Evolutionary conservation across 179 eudicot species (phyloP).

Genomic region (Gypsophila paniculata): DNA sequence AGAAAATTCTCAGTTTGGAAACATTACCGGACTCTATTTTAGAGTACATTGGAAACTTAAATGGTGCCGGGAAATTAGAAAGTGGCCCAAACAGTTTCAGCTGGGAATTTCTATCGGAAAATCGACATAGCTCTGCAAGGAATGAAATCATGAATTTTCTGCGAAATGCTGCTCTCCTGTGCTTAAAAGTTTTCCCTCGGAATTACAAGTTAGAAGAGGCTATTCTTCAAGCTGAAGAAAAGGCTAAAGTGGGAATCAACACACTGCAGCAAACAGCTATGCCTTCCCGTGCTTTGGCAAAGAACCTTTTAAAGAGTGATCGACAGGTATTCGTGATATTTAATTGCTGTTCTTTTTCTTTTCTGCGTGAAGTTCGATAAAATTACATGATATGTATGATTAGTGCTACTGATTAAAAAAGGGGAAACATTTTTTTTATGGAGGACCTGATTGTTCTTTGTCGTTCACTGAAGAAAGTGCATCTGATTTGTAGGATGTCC

Average conservation of each 20-base stretch:
- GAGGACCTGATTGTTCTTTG: constrained; percentile 11
- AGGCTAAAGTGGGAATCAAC: constrained; percentile 40
- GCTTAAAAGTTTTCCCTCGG: constrained; percentile 61
- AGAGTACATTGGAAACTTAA: constrained; percentile 46
- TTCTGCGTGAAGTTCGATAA: background rate
- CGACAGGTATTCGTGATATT: constrained; percentile 60
- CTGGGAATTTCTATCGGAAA: constrained; percentile 45
- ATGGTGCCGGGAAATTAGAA: constrained; percentile 31
- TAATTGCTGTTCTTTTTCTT: background rate
- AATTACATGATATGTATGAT: constrained; percentile 6
- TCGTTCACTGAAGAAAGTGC: background rate
- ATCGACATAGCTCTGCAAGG: constrained; percentile 40
- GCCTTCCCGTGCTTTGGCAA: constrained; percentile 88
- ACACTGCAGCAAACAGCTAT: constrained; percentile 38
- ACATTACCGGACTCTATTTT: constrained; percentile 41
- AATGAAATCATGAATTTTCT: constrained; percentile 68
- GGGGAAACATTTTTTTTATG: background rate
- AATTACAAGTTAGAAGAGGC: constrained; percentile 79
- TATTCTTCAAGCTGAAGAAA: constrained; percentile 78
- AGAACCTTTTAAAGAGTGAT: constrained; percentile 71
- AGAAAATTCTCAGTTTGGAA: constrained; percentile 57
- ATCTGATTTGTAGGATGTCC: constrained; percentile 54
- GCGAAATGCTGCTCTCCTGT: constrained; percentile 70
- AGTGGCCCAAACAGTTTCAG: constrained; percentile 31
- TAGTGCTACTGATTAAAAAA: background rate